Conservation (phyloP, 139 green algal species). For the Picochlorum sp. region DNA sequence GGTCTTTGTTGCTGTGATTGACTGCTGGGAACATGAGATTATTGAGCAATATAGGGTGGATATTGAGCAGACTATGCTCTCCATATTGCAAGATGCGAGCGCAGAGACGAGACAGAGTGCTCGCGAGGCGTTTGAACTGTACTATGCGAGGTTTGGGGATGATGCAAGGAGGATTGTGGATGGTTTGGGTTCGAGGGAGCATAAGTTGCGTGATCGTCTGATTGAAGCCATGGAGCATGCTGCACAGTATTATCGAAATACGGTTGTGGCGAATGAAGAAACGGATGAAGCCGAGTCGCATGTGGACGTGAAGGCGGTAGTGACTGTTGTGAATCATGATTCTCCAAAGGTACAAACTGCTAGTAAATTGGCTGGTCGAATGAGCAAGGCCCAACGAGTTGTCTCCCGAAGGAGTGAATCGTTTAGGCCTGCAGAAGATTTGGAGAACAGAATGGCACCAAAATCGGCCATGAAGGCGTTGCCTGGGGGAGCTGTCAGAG, state of each 20-base stretch:
- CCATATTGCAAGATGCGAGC: conserved; percentile 26
- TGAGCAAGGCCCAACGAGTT: too few species aligned
- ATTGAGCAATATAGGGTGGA: conserved; percentile 25
- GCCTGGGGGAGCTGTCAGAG: too few species aligned
- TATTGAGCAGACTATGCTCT: conserved; percentile 31
- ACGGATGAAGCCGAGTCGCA: neutral
- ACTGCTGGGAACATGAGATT: conserved; percentile 30
- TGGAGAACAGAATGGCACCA: conserved; percentile 7
- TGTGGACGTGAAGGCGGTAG: neutral
- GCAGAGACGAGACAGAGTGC: conserved; percentile 28
- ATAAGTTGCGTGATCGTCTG: conserved; percentile 36
- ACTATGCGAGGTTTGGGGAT: conserved; percentile 16
- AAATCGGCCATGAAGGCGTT: too few species aligned
- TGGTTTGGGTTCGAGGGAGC: conserved; percentile 16
- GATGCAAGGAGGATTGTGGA: conserved; percentile 21
- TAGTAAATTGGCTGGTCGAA: too few species aligned
- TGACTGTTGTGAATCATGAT: conserved; percentile 1
- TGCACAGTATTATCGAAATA: neutral
- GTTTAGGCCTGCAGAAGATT: neutral
- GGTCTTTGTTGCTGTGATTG: conserved; percentile 37
- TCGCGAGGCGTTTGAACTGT: conserved; percentile 36
- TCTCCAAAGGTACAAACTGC: neutral
- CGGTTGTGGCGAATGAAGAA: neutral
- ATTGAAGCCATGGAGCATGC: conserved; percentile 3
- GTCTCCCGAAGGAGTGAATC: neutral